Percentiles rank a stretch among this genome's conserved stretches.
Evolutionary conservation across 352 stramenopile genomes (phyloP).

Genomic region (Phytopythium cucurbitacearum): DNA sequence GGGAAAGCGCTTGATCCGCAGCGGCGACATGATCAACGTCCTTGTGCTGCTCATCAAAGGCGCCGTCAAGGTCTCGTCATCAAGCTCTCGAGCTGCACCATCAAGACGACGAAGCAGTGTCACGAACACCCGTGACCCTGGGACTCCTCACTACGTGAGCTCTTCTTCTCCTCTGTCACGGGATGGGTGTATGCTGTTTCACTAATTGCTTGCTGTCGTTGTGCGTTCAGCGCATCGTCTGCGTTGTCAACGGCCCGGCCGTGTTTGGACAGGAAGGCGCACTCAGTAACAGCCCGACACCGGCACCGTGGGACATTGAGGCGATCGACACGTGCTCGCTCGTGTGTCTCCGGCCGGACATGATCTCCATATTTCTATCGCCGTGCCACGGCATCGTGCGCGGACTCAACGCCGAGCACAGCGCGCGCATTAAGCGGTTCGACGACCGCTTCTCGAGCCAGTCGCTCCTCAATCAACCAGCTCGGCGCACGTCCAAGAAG

Average conservation of each 20-base stretch:
- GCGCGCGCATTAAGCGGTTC: constrained; percentile 38
- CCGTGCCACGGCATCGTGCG: constrained; percentile 42
- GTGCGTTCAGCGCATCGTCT: constrained; percentile 24
- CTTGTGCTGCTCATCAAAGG: constrained; percentile 60
- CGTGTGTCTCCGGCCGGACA: constrained; percentile 50
- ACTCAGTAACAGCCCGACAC: constrained; percentile 29
- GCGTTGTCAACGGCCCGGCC: constrained; percentile 53
- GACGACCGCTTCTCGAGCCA: constrained; percentile 29
- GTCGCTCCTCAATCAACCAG: background rate
- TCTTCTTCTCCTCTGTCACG: no score
- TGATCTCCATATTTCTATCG: constrained; percentile 56
- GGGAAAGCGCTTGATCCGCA: constrained; percentile 39
- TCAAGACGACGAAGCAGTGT: background rate
- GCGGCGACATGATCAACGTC: constrained; percentile 52
- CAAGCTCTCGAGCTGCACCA: background rate
- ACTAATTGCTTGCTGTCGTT: constrained; percentile 6
- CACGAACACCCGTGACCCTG: background rate
- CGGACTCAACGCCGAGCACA: constrained; percentile 41
- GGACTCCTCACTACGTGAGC: no score
- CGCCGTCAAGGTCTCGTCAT: constrained; percentile 60
- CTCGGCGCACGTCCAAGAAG: constrained; percentile 5
- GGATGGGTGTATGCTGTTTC: no score
- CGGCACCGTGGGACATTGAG: constrained; percentile 55
- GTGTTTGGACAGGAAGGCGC: constrained; percentile 68
- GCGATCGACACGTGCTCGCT: constrained; percentile 54